These are phyloP conservation scores for Tephrocybe sp. DNA, from an alignment of 768 basidiomycete species.

Conservation along the genomic window DNA sequence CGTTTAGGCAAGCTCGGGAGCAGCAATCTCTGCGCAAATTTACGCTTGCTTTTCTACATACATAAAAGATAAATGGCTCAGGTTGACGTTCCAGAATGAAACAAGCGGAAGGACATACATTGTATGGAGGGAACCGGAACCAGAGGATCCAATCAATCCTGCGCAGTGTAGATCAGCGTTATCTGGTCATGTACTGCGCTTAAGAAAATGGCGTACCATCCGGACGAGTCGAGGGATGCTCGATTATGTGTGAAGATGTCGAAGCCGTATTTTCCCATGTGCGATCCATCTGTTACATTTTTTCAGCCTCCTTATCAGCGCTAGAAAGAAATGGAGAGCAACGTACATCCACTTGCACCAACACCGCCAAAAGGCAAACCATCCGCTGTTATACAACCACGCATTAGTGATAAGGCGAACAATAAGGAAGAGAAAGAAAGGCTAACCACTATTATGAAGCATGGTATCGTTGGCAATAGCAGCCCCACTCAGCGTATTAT, in stretches of 20 bases:
- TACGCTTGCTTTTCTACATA: conserved; percentile 31
- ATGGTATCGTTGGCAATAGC: conserved; percentile 70
- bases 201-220: conserved; percentile 47
- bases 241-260: conserved; percentile 79
- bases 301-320: not conserved
- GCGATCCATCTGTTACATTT: conserved; percentile 50
- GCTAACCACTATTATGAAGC: conserved; percentile 59
- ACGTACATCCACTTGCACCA: conserved; percentile 55
- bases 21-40: conserved; percentile 26
- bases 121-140: conserved; percentile 66
- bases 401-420: not conserved
- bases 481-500: conserved; percentile 71
- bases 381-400: conserved; percentile 17
- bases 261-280: conserved; percentile 74
- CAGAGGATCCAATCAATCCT: conserved; percentile 52
- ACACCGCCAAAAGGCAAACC: conserved; percentile 29
- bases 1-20: conserved; percentile 42
- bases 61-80: no score
- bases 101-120: conserved; percentile 23
- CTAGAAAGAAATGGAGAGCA: conserved; percentile 3
- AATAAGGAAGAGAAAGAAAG: conserved; percentile 2
- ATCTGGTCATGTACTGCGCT: not conserved
- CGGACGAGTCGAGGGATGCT: conserved; percentile 57
- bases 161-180: conserved; percentile 11
- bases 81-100: no score